These are phyloP conservation scores for Diospyros lotus DNA, from an alignment of 148 eudicot species.

Conservation along the genomic window DNA sequence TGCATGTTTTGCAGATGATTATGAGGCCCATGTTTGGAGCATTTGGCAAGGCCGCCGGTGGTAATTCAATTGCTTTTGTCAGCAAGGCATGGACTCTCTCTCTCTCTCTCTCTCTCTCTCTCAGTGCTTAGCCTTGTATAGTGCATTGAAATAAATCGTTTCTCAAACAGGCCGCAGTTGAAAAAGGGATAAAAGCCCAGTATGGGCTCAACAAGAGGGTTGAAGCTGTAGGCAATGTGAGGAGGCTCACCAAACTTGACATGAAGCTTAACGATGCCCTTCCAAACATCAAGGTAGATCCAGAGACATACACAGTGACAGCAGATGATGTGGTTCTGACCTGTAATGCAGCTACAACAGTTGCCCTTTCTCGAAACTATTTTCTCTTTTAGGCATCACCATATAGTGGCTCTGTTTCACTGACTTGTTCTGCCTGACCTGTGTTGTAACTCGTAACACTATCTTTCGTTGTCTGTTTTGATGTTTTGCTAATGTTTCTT, in stretches of 20 bases:
- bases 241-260: constrained; percentile 69
- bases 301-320: constrained; percentile 74
- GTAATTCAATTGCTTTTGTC: constrained; percentile 83
- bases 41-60: constrained; percentile 81
- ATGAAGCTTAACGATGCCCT: constrained; percentile 93
- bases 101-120: not conserved
- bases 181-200: constrained; percentile 45
- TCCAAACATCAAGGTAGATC: constrained; percentile 74
- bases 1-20: constrained; percentile 52
- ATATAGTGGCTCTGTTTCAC: constrained; percentile 10
- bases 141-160: not conserved
- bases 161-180: constrained; percentile 59
- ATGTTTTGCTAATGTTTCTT: not conserved
- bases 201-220: constrained; percentile 81
- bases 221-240: constrained; percentile 70
- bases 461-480: not conserved
- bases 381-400: constrained; percentile 56
- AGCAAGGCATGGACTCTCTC: constrained; percentile 54
- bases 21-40: constrained; percentile 99
- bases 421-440: too few species aligned
- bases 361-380: constrained; percentile 84
- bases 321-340: constrained; percentile 73
- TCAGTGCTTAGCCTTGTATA: not conserved
- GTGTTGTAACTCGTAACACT: not conserved
- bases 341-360: constrained; percentile 66